Evolutionary conservation across 352 stramenopile genomes (phyloP), one percentile per base, ranked within the genome.

Genomic region (Saprolegnia parasitica): DNA sequence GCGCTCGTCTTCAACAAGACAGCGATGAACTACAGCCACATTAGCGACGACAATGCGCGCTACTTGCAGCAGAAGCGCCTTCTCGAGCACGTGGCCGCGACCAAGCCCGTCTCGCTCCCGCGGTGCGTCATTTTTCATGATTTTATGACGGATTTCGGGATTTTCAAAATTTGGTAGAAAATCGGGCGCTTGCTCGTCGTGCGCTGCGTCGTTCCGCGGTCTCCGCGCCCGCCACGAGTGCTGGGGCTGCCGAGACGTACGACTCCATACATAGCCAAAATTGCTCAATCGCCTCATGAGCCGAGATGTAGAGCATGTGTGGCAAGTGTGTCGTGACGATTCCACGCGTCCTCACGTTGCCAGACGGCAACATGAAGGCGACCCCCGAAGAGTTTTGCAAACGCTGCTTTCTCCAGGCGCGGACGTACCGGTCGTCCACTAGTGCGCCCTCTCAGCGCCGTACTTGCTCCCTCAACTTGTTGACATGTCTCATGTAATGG

Each of bases 381-480:
- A 50, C 29, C 4, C 63, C 21, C 5, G 63, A 70, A n/a, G 23
- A 70, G 40, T 24, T 70, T 20, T 70, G 63, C 54, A 70, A 70
- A 23, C 29, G n/a, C 10, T 70, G 63, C 37, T 70, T 61, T 61
- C 39, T 68, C 6, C 15, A 54, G 15, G 21, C 61, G 46, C 40
- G 40, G 35, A 26, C 15, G 8, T 16, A 58, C 32, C 52, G 52
- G 8, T 16, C 52, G 32, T 58, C 52, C 23, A 58, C 8, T 16
- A 58, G 32, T 16, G 52, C 8, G 8, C 52, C 15, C 15, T 58
- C 52, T 16, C 16, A 16, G 23, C 52, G 52, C 8, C 39, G 39
- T 46, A 46, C n/a, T n/a, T n/a, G n/a, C n/a, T n/a, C n/a, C n/a
- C n/a, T n/a, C n/a, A n/a, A n/a, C n/a, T n/a, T n/a, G n/a, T n/a